phyloP scores from a whole-genome alignment of 768 basidiomycete genomes.

The Lactarius trivialis region DNA sequence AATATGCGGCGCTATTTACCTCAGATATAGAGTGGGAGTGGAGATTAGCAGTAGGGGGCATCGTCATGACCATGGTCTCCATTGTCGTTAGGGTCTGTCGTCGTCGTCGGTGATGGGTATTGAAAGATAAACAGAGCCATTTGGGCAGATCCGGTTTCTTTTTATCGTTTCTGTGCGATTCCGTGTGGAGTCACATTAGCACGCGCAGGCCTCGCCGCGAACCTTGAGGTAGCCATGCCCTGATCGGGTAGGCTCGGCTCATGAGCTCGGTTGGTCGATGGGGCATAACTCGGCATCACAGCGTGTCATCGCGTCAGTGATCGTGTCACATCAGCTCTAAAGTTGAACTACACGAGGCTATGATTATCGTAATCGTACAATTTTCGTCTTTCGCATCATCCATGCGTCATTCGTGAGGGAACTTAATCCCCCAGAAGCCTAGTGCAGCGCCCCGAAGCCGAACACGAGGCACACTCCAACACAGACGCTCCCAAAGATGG shows the following conservation, averaged over 20 bases:
- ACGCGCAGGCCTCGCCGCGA: constrained; percentile 14
- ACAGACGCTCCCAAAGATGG: constrained; percentile 14
- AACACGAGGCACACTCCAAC: constrained; percentile 12
- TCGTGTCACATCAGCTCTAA: constrained; percentile 5
- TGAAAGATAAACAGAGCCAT: background rate
- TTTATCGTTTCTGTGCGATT: constrained; percentile 5
- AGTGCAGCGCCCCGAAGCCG: constrained; percentile 7
- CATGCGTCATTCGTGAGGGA: constrained; percentile 2
- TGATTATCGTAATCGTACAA: constrained; percentile 13
- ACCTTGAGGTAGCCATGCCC: constrained; percentile 10
- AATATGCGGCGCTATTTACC: background rate
- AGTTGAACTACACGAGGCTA: constrained; percentile 6
- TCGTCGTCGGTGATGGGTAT: background rate
- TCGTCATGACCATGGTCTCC: constrained; percentile 22
- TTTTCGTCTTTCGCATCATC: background rate
- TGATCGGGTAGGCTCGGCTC: constrained; percentile 20
- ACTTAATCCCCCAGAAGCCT: background rate
- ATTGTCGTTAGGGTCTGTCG: background rate
- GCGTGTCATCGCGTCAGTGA: background rate
- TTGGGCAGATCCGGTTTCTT: background rate
- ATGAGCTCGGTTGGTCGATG: background rate
- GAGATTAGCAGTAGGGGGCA: constrained; percentile 11
- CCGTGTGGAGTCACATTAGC: constrained; percentile 10
- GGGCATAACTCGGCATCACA: background rate
- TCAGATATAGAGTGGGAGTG: constrained; percentile 19